Evolutionary conservation across 2,329 filamentous ascomycete genomes (phyloP).

Genomic region (Neurospora crassa): DNA sequence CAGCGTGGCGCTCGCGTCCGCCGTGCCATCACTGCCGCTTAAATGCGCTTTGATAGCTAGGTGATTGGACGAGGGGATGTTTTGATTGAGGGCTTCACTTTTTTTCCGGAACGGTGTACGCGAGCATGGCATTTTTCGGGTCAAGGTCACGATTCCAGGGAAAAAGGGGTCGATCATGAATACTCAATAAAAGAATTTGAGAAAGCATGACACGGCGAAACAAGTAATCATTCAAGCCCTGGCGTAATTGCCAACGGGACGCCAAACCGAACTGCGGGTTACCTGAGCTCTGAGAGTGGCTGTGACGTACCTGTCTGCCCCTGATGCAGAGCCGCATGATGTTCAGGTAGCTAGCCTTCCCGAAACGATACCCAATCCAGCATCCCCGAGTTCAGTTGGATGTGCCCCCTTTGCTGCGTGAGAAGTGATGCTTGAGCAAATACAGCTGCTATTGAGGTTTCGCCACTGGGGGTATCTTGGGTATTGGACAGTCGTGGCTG

Average conservation of each 20-base stretch:
- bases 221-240: not conserved
- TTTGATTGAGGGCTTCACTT: conserved; percentile 28
- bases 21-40: conserved; percentile 57
- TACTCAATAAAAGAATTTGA: conserved; percentile 23
- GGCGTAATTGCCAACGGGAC: not conserved
- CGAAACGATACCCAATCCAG: conserved; percentile 2
- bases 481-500: not conserved
- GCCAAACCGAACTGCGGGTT: conserved; percentile 2
- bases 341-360: conserved; percentile 2
- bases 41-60: conserved; percentile 24
- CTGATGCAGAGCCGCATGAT: not conserved
- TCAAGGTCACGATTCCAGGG: conserved; percentile 26
- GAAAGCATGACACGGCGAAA: conserved; percentile 8
- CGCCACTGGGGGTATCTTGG: not conserved
- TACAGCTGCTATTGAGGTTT: not conserved
- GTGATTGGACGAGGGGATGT: conserved; percentile 27
- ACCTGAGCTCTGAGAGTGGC: conserved; percentile 1
- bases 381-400: not conserved
- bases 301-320: conserved; percentile 1
- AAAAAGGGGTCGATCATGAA: conserved; percentile 21
- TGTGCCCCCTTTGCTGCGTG: not conserved
- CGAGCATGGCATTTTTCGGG: conserved; percentile 29
- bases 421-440: not conserved
- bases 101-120: conserved; percentile 26
- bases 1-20: conserved; percentile 70